Conservation (phyloP, 176 grass and related monocot genomes). For the Triticum dicoccoides region DNA sequence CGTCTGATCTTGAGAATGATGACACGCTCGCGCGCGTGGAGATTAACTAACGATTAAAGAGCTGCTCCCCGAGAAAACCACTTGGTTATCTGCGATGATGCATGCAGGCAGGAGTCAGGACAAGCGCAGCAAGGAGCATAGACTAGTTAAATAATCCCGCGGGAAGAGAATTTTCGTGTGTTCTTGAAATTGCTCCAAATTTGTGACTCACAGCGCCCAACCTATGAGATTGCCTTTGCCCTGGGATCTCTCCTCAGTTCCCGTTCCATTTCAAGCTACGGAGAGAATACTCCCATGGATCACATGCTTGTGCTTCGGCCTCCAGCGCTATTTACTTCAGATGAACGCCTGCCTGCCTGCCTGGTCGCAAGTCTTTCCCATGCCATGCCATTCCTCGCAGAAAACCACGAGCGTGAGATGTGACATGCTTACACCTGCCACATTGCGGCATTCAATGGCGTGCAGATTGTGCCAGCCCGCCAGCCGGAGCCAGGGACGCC, state of each 20-base stretch:
- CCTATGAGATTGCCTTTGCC: slow-evolving; percentile 7
- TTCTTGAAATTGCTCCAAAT: slow-evolving; percentile 7
- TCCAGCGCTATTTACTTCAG: neutral
- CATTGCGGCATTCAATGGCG: slow-evolving; percentile 32
- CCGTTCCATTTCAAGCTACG: neutral
- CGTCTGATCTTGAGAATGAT: slow-evolving; percentile 25
- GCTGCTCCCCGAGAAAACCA: slow-evolving; percentile 7
- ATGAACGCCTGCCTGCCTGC: neutral
- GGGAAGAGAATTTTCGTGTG: neutral
- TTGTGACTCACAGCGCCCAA: slow-evolving; percentile 16
- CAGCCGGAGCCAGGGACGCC: neutral
- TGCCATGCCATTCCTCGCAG: slow-evolving; percentile 9
- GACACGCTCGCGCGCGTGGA: slow-evolving; percentile 28
- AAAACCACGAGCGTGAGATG: slow-evolving; percentile 1
- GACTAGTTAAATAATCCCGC: slow-evolving; percentile 9
- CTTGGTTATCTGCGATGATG: slow-evolving; percentile 24
- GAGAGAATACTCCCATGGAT: neutral
- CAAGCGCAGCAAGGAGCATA: slow-evolving; percentile 14
- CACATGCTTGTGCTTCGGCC: neutral
- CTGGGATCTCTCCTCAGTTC: neutral
- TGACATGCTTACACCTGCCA: slow-evolving; percentile 16
- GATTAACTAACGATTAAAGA: neutral
- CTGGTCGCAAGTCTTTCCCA: slow-evolving; percentile 2
- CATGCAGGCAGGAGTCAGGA: neutral
- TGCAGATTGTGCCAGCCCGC: slow-evolving; percentile 31